Evolutionary conservation across 2,329 filamentous ascomycete species (phyloP), one percentile per base, ranked within the genome.

Genomic region (Dothistroma septosporum): DNA sequence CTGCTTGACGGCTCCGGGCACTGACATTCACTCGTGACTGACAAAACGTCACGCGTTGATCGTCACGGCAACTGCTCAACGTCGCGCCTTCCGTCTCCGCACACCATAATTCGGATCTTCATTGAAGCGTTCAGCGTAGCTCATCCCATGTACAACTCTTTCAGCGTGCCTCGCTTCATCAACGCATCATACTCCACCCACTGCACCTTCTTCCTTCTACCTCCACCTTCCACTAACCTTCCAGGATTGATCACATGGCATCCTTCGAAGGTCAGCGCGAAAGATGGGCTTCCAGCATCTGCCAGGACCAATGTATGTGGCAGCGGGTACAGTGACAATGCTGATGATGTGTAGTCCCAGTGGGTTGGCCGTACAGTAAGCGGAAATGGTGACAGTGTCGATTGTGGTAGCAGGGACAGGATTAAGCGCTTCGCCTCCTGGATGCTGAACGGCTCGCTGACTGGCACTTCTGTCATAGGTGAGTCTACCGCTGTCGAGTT

Each of bases 231-330:
- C 35, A 95, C 82, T 54, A 99, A 76, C 53, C 83, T 82, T 6
- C 92, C 91, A 0, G 94, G 92, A 73, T 99, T 99, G 84, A 99
- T 87, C 35, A 97, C 92, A 77, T 94, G 90, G 72, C 94, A 97
- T 0, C 92, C 93, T 75, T 96, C 93, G 72, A 97, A 97, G 14
- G 90, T 96, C 65, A 97, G 80, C 57, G 88, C 89, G 71, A 96
- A 99, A 0, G 91, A 83, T 14, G 90, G 87, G 10, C 88, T 87
- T 47, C 92, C 90, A 0, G 88, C 81, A 76, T 99, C 94, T 1
- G 91, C 87, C 4, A 99, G 77, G 16, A 95, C 85, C 70, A 97
- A 79, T 0, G 90, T 86, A 21, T 90, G 93, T 1, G 94, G 94
- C 31, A 97, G 77, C 9, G 93, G 94, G 74, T 97, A 97, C 22